These are phyloP conservation scores for Xerocomellus intermedius DNA, from an alignment of 768 basidiomycete species.

Conservation along the genomic window DNA sequence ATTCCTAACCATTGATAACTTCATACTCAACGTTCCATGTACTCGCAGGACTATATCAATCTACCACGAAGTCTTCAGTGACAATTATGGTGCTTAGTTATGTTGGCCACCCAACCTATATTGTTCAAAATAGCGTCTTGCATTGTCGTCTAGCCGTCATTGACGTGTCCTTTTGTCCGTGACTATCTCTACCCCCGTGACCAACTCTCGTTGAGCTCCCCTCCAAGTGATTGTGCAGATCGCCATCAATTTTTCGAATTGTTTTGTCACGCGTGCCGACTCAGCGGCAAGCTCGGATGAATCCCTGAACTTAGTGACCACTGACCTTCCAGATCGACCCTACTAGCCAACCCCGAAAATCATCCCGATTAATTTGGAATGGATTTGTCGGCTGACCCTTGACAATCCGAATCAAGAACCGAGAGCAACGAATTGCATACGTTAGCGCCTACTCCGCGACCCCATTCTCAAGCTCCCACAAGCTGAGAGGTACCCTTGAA, in stretches of 20 bases:
- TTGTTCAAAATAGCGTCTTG: background rate
- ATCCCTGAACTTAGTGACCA: background rate
- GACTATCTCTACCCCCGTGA: too few relatives aligned
- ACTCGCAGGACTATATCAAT: slow-evolving; percentile 67
- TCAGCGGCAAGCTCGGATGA: background rate
- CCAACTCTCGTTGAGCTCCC: too few relatives aligned
- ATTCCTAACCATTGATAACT: slow-evolving; percentile 3
- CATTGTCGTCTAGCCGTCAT: background rate
- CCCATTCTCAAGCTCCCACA: background rate
- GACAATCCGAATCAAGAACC: background rate
- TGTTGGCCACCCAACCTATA: background rate
- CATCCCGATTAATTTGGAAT: background rate
- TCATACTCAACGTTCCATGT: slow-evolving; percentile 41
- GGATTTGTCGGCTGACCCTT: background rate
- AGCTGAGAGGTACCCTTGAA: too few relatives aligned
- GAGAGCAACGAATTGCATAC: background rate
- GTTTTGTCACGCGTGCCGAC: too few relatives aligned
- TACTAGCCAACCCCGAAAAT: background rate
- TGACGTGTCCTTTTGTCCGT: too few relatives aligned
- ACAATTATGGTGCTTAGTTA: background rate
- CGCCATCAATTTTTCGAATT: too few relatives aligned
- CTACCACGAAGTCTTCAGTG: background rate
- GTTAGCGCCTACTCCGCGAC: background rate
- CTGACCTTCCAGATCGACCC: background rate
- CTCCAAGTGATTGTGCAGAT: too few relatives aligned